Base-by-base conservation (phyloP, 805 yeast genomes). In the Candida michaelii region DNA sequence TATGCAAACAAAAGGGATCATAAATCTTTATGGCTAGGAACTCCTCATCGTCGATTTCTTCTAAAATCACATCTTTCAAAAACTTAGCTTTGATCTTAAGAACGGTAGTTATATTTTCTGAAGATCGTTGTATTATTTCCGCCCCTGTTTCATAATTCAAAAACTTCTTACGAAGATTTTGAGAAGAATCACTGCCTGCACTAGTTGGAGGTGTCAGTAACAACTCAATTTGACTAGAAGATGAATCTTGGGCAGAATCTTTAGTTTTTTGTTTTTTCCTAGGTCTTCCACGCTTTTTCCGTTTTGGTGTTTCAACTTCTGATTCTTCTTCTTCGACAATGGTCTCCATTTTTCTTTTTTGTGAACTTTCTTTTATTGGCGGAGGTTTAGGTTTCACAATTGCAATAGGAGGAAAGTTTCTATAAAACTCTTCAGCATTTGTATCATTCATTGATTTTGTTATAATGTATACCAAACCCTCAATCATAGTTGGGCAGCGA, bases 11-110 rank as follows among this genome's bases (percentile, higher is more conserved):
- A n/a, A 36, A 27, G 10, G 25, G 33, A 27, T 36, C 32, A 17
- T 36, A 27, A 27, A 36, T 36, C 18, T 36, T 36, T 14, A 36
- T 13, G 18, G 25, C 29, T 21, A 36, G 25, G 27, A 25, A n/a
- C 4, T 10, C 32, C 12, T 36, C 32, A 12, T 19, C 30, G n/a
- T 36, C 40, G 17, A 36, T 16, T 7, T 36, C 32, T 25, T 36
- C 40, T 10, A 5, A 18, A 23, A 36, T 13, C 4, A 25, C 8
- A 16, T 27, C 40, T 15, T 36, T 19, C 14, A 36, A 12, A 14
- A 15, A 9, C 15, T 13, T 14, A 12, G 33, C 40, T 36, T 36
- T 36, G 33, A 36, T 8, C 17, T 36, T 36, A n/a, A 10, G 27
- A 25, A 36, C 32, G 5, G 40, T 13, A 25, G 40, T 16, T 13